Evolutionary conservation across 371 early-diverging fungal species (phyloP), one percentile per base, ranked within the genome.

Genomic region (Mycotypha africana): DNA sequence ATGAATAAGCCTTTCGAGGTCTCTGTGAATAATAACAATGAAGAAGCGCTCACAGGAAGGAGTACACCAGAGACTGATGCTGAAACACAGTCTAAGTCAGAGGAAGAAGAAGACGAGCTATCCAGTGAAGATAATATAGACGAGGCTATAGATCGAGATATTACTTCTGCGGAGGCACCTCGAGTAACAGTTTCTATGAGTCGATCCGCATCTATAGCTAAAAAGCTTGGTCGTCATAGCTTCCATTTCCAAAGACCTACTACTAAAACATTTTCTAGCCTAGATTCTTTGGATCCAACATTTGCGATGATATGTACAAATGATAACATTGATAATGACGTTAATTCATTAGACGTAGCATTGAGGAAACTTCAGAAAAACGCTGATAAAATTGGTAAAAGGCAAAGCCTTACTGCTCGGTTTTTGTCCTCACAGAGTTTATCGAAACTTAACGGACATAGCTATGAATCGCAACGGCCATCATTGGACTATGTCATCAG

Each of bases 341-440:
- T 16, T 9, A 14, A 7, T 4, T 38, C 15, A 47, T 37, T 42
- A 42, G 46, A 21, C 49, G 24, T 47, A 9, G 59, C 62, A 0
- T 51, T 59, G 7, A 43, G 50, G n/a, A 56, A 54, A 26, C 38
- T 63, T n/a, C 59, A 65, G 24, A 49, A 53, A 22, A 67, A 68
- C 11, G 17, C 61, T 38, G 58, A 65, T 33, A 68, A 61, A n/a
- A 49, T 51, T 12, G 53, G 45, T n/a, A 74, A 74, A 32, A 48
- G 74, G 51, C 70, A 67, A 19, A 70, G 70, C 54, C 56, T 70
- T n/a, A 70, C 67, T 1, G 62, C 74, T 1, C 50, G 64, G 0
- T 74, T 60, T 30, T 49, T 70, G 8, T 64, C 65, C 12, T 56
- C 65, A 7, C 28, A 28, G 11, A 5, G 28, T 28, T 28, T 28